A percentile compares a stretch with the other conserved stretches of the same genome.
Conservation (phyloP, 2,329 filamentous ascomycete genomes). For the Phoma sp. region DNA sequence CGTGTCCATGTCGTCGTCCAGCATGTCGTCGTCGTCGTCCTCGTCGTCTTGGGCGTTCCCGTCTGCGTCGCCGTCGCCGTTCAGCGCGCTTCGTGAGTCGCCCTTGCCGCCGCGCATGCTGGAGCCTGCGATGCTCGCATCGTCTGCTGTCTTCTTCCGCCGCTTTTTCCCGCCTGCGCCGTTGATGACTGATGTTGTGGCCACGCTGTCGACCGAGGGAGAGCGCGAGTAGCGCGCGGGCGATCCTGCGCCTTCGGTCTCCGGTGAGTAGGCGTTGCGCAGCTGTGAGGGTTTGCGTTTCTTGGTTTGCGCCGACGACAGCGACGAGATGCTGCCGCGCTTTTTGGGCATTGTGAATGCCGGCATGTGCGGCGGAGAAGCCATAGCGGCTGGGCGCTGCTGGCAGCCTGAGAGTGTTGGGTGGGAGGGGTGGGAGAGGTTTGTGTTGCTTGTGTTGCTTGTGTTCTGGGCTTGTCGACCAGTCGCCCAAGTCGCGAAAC, state of each 20-base stretch:
- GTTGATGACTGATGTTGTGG: constrained; percentile 56
- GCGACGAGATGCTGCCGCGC: constrained; percentile 62
- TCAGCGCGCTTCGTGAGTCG: constrained; percentile 43
- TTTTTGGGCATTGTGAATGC: constrained; percentile 65
- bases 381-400: constrained; percentile 48
- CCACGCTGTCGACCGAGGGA: constrained; percentile 67
- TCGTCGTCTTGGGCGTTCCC: constrained; percentile 66
- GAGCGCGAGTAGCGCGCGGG: constrained; percentile 66
- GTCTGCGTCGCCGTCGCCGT: constrained; percentile 55
- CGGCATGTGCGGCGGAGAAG: constrained; percentile 62
- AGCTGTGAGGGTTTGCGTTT: constrained; percentile 76
- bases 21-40: constrained; percentile 61
- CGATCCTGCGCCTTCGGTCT: constrained; percentile 54
- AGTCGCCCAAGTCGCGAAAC: constrained; percentile 20
- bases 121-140: constrained; percentile 46
- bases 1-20: constrained; percentile 50
- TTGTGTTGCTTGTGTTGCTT: constrained; percentile 2
- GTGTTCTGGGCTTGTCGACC: constrained; percentile 1
- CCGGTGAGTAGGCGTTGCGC: constrained; percentile 80
- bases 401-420: neutral
- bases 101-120: constrained; percentile 35
- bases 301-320: constrained; percentile 58
- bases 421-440: neutral
- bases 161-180: constrained; percentile 62
- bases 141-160: constrained; percentile 44